These are phyloP conservation scores for Rhizopogon salebrosus DNA, from an alignment of 768 basidiomycete genomes.

Conservation along the genomic window DNA sequence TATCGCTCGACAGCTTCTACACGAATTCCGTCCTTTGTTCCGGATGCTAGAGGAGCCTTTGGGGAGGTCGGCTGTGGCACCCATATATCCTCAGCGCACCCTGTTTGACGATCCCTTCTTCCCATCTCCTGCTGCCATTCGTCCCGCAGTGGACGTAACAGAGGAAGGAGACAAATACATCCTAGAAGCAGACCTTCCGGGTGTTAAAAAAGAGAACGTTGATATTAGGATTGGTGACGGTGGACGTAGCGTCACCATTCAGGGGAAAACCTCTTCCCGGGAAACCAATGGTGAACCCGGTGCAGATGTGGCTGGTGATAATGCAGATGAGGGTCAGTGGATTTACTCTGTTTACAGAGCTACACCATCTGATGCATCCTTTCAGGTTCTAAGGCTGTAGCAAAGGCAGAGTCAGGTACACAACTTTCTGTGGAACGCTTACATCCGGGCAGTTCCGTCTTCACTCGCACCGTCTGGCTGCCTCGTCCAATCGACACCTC, in stretches of 20 bases:
- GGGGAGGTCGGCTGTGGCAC: constrained; percentile 16
- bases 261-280: constrained; percentile 47
- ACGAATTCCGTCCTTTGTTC: constrained; percentile 72
- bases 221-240: constrained; percentile 66
- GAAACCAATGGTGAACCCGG: constrained; percentile 13
- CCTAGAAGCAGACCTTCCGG: constrained; percentile 74
- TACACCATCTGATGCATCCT: not conserved
- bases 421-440: constrained; percentile 56
- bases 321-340: constrained; percentile 12
- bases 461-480: constrained; percentile 69
- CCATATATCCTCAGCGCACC: constrained; percentile 27
- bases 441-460: constrained; percentile 50
- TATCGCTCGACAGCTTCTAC: constrained; percentile 56
- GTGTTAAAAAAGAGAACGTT: constrained; percentile 72
- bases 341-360: constrained; percentile 18
- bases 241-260: constrained; percentile 67
- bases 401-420: constrained; percentile 17
- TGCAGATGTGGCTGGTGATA: constrained; percentile 14
- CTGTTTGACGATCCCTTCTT: constrained; percentile 51
- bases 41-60: constrained; percentile 74
- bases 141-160: constrained; percentile 62
- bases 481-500: constrained; percentile 56
- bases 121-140: constrained; percentile 23
- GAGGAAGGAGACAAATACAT: constrained; percentile 63
- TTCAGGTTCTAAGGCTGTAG: constrained; percentile 11